Percentiles rank a stretch among this genome's conserved stretches.
phyloP scores from a whole-genome alignment of 306 rosid genomes.

The Trifolium repens region DNA sequence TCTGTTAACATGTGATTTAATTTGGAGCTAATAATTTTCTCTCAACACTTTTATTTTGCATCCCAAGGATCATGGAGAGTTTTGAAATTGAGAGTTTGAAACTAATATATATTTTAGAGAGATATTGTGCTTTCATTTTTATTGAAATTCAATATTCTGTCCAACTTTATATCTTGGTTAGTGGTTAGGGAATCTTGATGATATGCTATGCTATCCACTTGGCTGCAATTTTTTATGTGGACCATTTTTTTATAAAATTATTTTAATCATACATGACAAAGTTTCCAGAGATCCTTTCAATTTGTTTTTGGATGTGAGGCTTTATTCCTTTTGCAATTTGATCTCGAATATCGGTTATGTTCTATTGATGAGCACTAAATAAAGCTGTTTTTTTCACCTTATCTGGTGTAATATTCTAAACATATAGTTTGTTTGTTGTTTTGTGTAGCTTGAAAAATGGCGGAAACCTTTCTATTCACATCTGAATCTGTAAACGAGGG shows the following conservation, averaged over 20 bases:
- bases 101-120: background rate
- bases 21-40: slow-evolving; percentile 16
- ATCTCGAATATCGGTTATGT: slow-evolving; percentile 5
- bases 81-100: background rate
- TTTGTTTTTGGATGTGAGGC: background rate
- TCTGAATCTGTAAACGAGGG: slow-evolving; percentile 99
- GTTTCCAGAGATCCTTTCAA: background rate
- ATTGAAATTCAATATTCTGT: slow-evolving; percentile 41
- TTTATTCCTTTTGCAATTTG: slow-evolving; percentile 26
- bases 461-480: slow-evolving; percentile 91
- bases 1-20: slow-evolving; percentile 9
- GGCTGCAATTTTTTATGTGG: slow-evolving; percentile 17
- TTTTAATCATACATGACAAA: slow-evolving; percentile 16
- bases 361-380: slow-evolving; percentile 8
- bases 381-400: background rate
- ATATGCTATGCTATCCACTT: slow-evolving; percentile 7
- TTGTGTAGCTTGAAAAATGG: slow-evolving; percentile 72
- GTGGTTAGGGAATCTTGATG: slow-evolving; percentile 38
- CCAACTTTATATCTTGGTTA: background rate
- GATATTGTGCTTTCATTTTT: slow-evolving; percentile 5
- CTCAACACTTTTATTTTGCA: background rate
- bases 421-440: slow-evolving; percentile 14
- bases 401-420: slow-evolving; percentile 23
- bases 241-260: slow-evolving; percentile 26
- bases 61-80: background rate